Conservation (phyloP, 495 filamentous ascomycete genomes). For the Neurospora sp. region DNA sequence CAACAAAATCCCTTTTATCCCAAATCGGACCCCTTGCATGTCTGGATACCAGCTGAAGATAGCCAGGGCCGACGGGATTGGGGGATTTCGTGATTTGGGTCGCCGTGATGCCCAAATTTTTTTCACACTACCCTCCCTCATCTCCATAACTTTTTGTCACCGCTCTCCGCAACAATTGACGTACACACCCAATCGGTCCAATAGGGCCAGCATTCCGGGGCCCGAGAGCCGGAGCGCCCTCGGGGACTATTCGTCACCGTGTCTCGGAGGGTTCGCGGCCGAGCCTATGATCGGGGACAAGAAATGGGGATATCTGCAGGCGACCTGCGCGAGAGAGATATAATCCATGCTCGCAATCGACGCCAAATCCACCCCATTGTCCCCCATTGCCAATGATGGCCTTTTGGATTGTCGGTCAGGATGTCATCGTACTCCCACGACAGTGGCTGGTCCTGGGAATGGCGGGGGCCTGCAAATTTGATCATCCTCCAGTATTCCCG, state of each 20-base stretch:
- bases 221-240: not conserved
- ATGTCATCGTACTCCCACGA: not conserved
- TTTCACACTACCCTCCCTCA: not conserved
- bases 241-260: not conserved
- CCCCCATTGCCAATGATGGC: not conserved
- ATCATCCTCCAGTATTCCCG: not conserved
- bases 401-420: not conserved
- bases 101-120: not conserved
- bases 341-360: not conserved
- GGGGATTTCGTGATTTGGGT: not conserved
- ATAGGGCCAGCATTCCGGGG: not conserved
- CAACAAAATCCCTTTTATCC: not conserved
- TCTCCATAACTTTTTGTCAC: not conserved
- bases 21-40: constrained; percentile 4
- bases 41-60: constrained; percentile 8
- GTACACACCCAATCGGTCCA: not conserved
- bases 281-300: not conserved
- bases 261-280: not conserved
- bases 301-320: not conserved
- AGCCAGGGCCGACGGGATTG: not conserved
- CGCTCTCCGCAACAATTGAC: not conserved
- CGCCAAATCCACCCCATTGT: not conserved
- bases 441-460: not conserved
- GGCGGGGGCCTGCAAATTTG: not conserved
- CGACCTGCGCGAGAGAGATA: not conserved